Base-by-base conservation (phyloP, 345 rosid genomes). In the Murraya koenigii region DNA sequence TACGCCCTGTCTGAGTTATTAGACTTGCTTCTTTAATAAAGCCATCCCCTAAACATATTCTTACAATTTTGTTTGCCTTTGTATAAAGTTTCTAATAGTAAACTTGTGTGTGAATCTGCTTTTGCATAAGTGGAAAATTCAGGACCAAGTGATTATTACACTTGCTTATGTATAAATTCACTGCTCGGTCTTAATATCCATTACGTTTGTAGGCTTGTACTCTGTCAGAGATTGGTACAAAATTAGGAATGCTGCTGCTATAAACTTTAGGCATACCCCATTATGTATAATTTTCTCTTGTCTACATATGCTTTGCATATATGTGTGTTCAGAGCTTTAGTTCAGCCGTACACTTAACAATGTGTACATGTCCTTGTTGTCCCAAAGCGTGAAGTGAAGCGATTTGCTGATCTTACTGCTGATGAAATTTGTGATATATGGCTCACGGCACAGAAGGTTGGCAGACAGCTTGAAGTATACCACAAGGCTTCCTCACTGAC, bases 401-500 rank as follows among this genome's bases (percentile, higher is more conserved):
- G 97, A 49, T 88, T 96, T 86, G 88, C 77, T 82, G 98, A 96
- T 83, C 98, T 94, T 69, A 94, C 92, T 75, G 88, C 84, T 72
- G 91, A 91, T 20, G 97, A 96, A 89, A 88, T 90, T 10, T 82
- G 80, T 62, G 98, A 96, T 85, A 62, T 96, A 4, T 96, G 99
- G 98, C 81, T 89, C 71, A 77, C 87, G 15, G 97, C 98, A 41
- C 89, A 92, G 86, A 96, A 86, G 78, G 61, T 96, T 75, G 98
- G 97, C 66, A 78, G 77, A 49, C 85, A 74, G 82, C 93, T 96
- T 71, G 99, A 96, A 86, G 6, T 79, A 71, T 89, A 84, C 86
- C 93, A 94, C 71, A 84, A 88, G 47, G 98, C 97, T 61, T 82
- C 99, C 6, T 96, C 99, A 13, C 91, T 92, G 67, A 94, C 95